Base-by-base conservation (phyloP, 441 rosid genomes). In the Aquilaria agallochum region DNA sequence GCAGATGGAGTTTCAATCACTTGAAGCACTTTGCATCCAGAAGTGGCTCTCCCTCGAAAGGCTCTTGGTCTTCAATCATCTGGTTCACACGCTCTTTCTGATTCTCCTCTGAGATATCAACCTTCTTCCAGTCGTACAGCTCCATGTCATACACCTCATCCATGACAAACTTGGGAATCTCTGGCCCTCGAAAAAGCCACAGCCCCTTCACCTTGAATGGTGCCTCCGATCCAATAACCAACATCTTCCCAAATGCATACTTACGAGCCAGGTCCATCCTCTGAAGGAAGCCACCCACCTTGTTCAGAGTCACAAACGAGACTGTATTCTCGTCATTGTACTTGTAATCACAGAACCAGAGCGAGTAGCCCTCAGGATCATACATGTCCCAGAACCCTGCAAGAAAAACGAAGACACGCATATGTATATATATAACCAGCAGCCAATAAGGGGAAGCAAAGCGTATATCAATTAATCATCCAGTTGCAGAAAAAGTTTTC, bases 381-480 rank as follows among this genome's bases (percentile, higher is more conserved):
- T 88, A 93, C 97, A 93, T 93, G 79, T 90, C 97, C 98, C 97
- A 93, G 82, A 93, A 93, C 59, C 98, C 98, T 93, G 71, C 76
- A 77, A 58, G 30, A 48, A 9, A 50, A 11, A 53, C 7, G 12
- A 27, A 44, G 51, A 12, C 15, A 58, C 13, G 27, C 27, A 20
- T 20, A 20, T 20, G 27, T 20, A 20, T 20, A 20, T 20, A 34
- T 63, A 63, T 31, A 15, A 50, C 3, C 42, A 53, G 61, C 45
- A 42, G 53, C 31, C 32, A 15, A 5, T 31, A 12, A 60, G 59
- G 45, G 31, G 36, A 42, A 32, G n/a, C 20, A 27, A 13, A 47
- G 36, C 32, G n/a, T 11, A 13, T 4, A 33, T 4, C 8, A 8
- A 54, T 8, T 30, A 33, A 59, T 31, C 33, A n/a, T 31, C 27